A percentile compares a stretch with the other conserved stretches of the same genome.
Conservation (phyloP, 306 rosid species). For the Prunus persica region DNA sequence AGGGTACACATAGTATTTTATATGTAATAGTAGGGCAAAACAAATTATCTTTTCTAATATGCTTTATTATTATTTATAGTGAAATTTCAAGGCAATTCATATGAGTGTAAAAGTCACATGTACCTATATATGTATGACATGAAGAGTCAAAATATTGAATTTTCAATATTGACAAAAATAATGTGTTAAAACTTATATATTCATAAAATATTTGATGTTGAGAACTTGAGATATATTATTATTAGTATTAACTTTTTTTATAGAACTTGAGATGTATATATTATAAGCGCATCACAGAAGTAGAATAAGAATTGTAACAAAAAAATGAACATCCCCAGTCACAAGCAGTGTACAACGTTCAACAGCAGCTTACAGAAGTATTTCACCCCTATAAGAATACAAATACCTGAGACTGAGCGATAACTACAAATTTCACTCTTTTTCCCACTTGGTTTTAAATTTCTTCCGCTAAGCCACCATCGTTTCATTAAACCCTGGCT, state of each 20-base stretch:
- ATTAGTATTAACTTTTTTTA: too few relatives aligned
- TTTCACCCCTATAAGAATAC: neutral
- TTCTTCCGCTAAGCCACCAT: neutral
- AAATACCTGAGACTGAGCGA: neutral
- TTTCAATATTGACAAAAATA: too few relatives aligned
- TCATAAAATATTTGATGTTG: neutral
- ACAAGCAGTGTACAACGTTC: neutral
- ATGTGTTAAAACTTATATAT: neutral
- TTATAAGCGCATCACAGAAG: neutral
- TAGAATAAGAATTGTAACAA: neutral
- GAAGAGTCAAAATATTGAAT: too few relatives aligned
- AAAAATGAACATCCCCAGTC: neutral
- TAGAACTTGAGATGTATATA: too few relatives aligned
- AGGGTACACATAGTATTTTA: too few relatives aligned
- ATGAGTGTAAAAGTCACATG: too few relatives aligned
- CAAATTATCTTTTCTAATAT: too few relatives aligned
- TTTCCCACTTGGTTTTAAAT: constrained; percentile 14
- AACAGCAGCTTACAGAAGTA: neutral
- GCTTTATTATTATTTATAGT: too few relatives aligned
- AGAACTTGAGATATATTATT: too few relatives aligned
- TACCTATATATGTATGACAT: too few relatives aligned
- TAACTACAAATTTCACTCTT: neutral
- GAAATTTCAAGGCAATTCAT: too few relatives aligned
- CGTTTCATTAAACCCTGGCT: constrained; percentile 2
- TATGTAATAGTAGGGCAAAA: too few relatives aligned